Conservation (phyloP, 2,329 filamentous ascomycete species). For the Lasiodiplodia hormozganensis region DNA sequence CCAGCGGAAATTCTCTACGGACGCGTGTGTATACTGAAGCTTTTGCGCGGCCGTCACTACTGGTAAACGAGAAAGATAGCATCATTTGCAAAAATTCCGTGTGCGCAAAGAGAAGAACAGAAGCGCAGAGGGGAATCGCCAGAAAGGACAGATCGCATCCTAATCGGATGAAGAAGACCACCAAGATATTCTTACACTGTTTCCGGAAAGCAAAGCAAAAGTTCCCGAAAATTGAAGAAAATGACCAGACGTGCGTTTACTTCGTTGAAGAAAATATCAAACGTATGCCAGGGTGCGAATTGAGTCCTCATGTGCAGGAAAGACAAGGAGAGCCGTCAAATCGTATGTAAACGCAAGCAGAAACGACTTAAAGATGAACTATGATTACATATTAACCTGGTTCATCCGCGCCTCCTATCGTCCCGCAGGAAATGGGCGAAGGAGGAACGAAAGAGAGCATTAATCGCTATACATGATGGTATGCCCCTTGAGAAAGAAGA, state of each 20-base stretch:
- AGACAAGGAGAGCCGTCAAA: not conserved
- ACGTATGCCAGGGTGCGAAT: not conserved
- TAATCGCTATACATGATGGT: conserved; percentile 26
- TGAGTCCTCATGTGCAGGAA: not conserved
- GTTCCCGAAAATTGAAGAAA: not conserved
- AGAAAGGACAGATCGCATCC: not conserved
- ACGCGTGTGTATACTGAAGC: conserved; percentile 2
- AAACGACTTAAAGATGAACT: conserved; percentile 5
- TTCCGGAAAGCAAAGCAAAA: not conserved
- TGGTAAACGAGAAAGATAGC: not conserved
- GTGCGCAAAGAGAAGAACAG: not conserved
- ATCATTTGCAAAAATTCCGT: not conserved
- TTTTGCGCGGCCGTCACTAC: not conserved
- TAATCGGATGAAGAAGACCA: not conserved
- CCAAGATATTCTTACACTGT: conserved; percentile 3
- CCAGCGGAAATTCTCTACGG: conserved; percentile 6
- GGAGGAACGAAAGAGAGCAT: not conserved
- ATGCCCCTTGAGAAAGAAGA: conserved; percentile 10
- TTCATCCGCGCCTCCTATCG: not conserved
- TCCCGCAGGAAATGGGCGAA: not conserved
- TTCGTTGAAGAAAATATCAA: not conserved
- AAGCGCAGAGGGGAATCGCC: not conserved
- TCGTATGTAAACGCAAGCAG: not conserved
- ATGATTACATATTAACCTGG: conserved; percentile 20
- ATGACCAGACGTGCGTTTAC: not conserved